A percentile compares a stretch with the other conserved stretches of the same genome.
Conservation (phyloP, 139 green algal species). For the Auxenochlorella protothecoides region DNA sequence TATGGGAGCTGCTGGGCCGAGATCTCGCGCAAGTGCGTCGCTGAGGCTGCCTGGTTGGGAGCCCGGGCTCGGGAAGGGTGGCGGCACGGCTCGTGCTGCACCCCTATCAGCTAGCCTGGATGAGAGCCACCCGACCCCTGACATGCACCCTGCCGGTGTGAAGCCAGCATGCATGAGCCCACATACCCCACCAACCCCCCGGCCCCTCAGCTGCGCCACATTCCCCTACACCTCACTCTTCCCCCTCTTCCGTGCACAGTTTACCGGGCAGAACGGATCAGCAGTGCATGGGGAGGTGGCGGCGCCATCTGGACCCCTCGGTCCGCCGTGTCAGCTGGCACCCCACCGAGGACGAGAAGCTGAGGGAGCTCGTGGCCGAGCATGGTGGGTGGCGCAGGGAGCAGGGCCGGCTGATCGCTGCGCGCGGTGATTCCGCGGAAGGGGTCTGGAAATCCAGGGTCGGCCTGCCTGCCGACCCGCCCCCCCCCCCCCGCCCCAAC, state of each 20-base stretch:
- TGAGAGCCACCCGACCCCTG: too few species aligned
- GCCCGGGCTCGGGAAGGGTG: too few species aligned
- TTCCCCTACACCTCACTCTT: neutral
- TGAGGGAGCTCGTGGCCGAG: slow-evolving; percentile 36
- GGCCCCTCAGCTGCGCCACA: neutral
- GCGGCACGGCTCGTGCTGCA: too few species aligned
- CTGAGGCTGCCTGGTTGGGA: too few species aligned
- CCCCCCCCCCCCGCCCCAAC: neutral
- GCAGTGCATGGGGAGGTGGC: slow-evolving; percentile 85
- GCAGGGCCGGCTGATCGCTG: too few species aligned
- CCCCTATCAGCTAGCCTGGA: too few species aligned
- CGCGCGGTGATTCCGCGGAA: too few species aligned
- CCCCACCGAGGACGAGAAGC: slow-evolving; percentile 45
- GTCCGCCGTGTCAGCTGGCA: slow-evolving; percentile 50
- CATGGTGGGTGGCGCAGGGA: slow-evolving; percentile 15
- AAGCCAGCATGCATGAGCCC: neutral
- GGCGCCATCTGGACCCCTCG: slow-evolving; percentile 67
- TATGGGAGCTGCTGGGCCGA: slow-evolving; percentile 59
- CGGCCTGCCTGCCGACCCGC: too few species aligned
- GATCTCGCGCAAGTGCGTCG: slow-evolving; percentile 43
- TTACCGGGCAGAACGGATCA: slow-evolving; percentile 69
- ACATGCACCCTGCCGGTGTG: too few species aligned
- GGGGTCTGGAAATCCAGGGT: too few species aligned
- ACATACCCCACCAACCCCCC: neutral
- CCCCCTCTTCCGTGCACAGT: neutral